Evolutionary conservation across 805 yeast genomes (phyloP).

Genomic region (Jamesozyma lodderae): DNA sequence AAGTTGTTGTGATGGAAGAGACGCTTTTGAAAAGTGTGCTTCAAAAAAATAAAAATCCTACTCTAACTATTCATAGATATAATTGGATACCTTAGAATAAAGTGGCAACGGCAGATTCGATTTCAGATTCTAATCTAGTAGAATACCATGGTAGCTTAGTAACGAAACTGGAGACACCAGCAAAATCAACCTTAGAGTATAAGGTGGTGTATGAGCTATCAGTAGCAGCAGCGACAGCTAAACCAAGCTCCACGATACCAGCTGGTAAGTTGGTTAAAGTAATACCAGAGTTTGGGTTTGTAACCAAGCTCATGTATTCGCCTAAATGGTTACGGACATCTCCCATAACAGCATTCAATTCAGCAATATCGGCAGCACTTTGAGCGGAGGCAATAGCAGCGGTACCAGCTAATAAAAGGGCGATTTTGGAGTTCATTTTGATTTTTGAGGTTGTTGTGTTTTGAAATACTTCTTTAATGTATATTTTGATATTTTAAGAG

Average conservation of each 20-base stretch:
- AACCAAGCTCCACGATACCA: constrained; percentile 17
- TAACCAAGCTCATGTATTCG: constrained; percentile 12
- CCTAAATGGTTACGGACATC: constrained; percentile 15
- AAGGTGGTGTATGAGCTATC: constrained; percentile 30
- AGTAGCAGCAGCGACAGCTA: constrained; percentile 21
- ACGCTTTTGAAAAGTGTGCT: no score
- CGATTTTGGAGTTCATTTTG: constrained; percentile 12
- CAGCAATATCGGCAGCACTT: constrained; percentile 14
- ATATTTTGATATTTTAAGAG: no score
- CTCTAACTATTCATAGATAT: no score
- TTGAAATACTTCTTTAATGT: no score
- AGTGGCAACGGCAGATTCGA: constrained; percentile 7
- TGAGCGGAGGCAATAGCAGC: constrained; percentile 15
- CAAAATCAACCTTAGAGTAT: constrained; percentile 23
- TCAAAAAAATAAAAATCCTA: no score
- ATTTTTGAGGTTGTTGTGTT: no score
- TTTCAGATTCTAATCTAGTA: constrained; percentile 17
- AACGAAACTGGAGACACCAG: constrained; percentile 20
- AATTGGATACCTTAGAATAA: no score
- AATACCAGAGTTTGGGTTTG: constrained; percentile 10
- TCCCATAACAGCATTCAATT: constrained; percentile 15
- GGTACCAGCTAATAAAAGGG: constrained; percentile 16
- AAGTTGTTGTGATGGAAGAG: no score
- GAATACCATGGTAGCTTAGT: constrained; percentile 32
- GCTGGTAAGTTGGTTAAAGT: constrained; percentile 14